Evolutionary conservation across 495 filamentous ascomycete genomes (phyloP), one percentile per base, ranked within the genome.

Genomic region (Daldinia vernicosa): DNA sequence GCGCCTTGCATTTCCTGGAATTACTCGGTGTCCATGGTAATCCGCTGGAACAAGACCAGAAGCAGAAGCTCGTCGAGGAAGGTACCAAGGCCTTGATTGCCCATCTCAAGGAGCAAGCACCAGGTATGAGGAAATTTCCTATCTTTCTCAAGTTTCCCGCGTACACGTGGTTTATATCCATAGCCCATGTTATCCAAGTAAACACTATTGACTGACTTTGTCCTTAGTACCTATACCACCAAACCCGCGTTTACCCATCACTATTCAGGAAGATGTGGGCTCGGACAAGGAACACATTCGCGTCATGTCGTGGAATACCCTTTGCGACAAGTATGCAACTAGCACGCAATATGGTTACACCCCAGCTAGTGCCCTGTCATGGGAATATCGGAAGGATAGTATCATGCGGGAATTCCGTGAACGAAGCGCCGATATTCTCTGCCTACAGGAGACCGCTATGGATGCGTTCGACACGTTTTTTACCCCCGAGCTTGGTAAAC

Each of bases 21-120:
- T 90, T 93, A 66, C 83, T 99, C 14, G 95, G 95, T 33, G 90
- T 99, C 60, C 93, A 96, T 62, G 95, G 95, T 9, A 98, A 98
- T 78, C 93, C 93, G 4, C 76, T 97, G 43, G 86, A 92, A 56
- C 87, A 89, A 1, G 84, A 87, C 6, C 67, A 93, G 27, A 95
- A 91, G 80, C 84, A 89, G 65, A 89, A 90, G 69, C 86, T 98
- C 62, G 88, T 93, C 80, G 92, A 94, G 69, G 87, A 93, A 39
- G 94, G 94, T 43, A 97, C 95, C 1, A 92, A 91, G 74, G 89
- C 89, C 40, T 83, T 99, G 56, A 91, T 99, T 72, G 88, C 87
- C 55, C 88, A 89, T 75, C 85, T 99, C 14, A 90, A 90, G 61
- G 93, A 98, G 78, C 84, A 90, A 76, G 91, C 92, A 73, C 90